Percentiles rank a stretch among this genome's conserved stretches.
Conservation (phyloP, 2,329 filamentous ascomycete genomes). For the Metarhizium anisopliae region DNA sequence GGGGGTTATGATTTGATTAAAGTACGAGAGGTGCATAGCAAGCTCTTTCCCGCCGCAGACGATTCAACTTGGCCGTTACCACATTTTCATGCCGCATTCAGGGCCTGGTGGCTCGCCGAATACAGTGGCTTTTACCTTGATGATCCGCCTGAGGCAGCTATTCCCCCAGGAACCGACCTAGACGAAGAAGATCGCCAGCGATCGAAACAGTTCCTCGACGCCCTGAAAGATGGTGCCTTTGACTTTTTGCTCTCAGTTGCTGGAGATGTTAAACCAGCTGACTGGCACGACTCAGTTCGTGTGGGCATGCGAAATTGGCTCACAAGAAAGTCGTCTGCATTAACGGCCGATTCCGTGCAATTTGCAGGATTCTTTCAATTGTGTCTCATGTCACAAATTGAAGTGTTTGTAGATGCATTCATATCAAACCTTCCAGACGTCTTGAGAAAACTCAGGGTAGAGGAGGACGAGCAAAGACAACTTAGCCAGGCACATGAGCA, state of each 20-base stretch:
- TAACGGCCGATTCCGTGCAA: constrained; percentile 57
- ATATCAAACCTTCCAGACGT: constrained; percentile 94
- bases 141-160: constrained; percentile 49
- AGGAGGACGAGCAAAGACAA: constrained; percentile 82
- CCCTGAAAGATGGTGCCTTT: constrained; percentile 80
- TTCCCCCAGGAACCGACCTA: constrained; percentile 52
- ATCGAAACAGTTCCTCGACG: constrained; percentile 63
- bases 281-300: constrained; percentile 84
- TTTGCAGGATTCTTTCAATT: constrained; percentile 66
- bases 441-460: constrained; percentile 71
- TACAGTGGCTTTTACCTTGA: constrained; percentile 88
- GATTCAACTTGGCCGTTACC: constrained; percentile 62
- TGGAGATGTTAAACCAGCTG: constrained; percentile 67
- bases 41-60: constrained; percentile 58
- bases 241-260: constrained; percentile 84
- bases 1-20: constrained; percentile 57
- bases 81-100: constrained; percentile 69
- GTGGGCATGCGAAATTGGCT: constrained; percentile 74
- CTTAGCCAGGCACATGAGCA: constrained; percentile 56
- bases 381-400: constrained; percentile 70
- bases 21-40: constrained; percentile 60
- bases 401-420: constrained; percentile 82
- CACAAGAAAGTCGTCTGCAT: constrained; percentile 65
- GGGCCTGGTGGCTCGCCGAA: constrained; percentile 83
- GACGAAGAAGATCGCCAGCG: constrained; percentile 60